Conservation (phyloP, 768 basidiomycete genomes). For the Amanita polypyramis region DNA sequence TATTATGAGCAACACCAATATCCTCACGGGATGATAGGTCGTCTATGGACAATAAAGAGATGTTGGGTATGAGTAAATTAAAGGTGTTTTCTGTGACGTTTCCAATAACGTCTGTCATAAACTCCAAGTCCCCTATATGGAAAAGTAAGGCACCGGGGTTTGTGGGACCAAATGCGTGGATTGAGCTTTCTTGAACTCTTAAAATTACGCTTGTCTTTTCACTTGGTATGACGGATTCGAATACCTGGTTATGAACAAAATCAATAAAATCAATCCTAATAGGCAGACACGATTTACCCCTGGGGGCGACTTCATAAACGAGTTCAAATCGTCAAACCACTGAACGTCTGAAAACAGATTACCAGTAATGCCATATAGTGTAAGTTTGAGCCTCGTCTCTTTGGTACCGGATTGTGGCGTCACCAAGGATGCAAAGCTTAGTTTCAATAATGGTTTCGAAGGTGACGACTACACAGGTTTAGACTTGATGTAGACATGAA, state of each 20-base stretch:
- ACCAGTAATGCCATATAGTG: slow-evolving; percentile 53
- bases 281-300: slow-evolving; percentile 47
- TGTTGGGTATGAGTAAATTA: slow-evolving; percentile 32
- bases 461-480: slow-evolving; percentile 25
- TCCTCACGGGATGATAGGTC: slow-evolving; percentile 13
- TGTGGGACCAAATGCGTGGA: slow-evolving; percentile 46
- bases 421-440: slow-evolving; percentile 56
- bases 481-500: not conserved
- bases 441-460: slow-evolving; percentile 43
- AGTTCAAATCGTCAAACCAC: slow-evolving; percentile 51
- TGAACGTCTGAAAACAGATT: slow-evolving; percentile 49
- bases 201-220: slow-evolving; percentile 72
- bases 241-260: slow-evolving; percentile 38
- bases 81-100: slow-evolving; percentile 48
- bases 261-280: not conserved
- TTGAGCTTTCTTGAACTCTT: slow-evolving; percentile 53
- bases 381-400: slow-evolving; percentile 63
- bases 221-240: slow-evolving; percentile 86
- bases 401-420: slow-evolving; percentile 58
- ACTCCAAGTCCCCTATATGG: slow-evolving; percentile 54
- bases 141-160: slow-evolving; percentile 59
- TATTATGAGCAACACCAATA: slow-evolving; percentile 1
- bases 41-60: slow-evolving; percentile 37
- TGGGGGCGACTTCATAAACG: slow-evolving; percentile 74
- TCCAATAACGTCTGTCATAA: slow-evolving; percentile 65